phyloP scores from a whole-genome alignment of 2,329 filamentous ascomycete species.

The Colletotrichum spaethianum region DNA sequence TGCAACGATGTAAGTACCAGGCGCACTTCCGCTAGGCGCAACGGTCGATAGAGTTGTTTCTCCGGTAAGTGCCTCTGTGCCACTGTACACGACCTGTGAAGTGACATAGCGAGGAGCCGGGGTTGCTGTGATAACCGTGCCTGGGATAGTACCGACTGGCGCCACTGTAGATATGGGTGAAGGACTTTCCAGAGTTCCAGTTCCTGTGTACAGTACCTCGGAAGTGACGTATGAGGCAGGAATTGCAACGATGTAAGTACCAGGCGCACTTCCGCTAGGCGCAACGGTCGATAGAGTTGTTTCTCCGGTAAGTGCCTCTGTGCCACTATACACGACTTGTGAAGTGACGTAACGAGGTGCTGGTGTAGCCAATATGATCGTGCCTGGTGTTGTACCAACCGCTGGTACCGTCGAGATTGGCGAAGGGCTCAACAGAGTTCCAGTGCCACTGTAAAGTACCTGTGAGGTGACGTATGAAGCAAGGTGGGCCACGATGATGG shows the following conservation, averaged over 20 bases:
- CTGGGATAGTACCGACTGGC: constrained; percentile 7
- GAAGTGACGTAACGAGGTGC: constrained; percentile 21
- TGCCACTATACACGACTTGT: constrained; percentile 7
- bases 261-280: constrained; percentile 17
- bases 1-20: constrained; percentile 29
- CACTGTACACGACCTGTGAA: constrained; percentile 11
- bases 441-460: constrained; percentile 15
- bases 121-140: constrained; percentile 13
- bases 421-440: not conserved
- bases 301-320: constrained; percentile 17
- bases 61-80: constrained; percentile 4
- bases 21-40: not conserved
- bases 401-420: constrained; percentile 27
- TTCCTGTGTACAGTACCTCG: not conserved
- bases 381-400: constrained; percentile 31
- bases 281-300: constrained; percentile 26
- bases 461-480: constrained; percentile 24
- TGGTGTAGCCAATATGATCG: constrained; percentile 27
- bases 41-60: constrained; percentile 18
- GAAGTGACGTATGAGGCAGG: constrained; percentile 15
- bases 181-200: constrained; percentile 16
- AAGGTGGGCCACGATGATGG: constrained; percentile 13
- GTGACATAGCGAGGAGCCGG: constrained; percentile 27
- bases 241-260: constrained; percentile 32
- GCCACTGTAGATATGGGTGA: constrained; percentile 9